phyloP scores from a whole-genome alignment of 352 stramenopile genomes.

The Phytopythium sindhum region DNA sequence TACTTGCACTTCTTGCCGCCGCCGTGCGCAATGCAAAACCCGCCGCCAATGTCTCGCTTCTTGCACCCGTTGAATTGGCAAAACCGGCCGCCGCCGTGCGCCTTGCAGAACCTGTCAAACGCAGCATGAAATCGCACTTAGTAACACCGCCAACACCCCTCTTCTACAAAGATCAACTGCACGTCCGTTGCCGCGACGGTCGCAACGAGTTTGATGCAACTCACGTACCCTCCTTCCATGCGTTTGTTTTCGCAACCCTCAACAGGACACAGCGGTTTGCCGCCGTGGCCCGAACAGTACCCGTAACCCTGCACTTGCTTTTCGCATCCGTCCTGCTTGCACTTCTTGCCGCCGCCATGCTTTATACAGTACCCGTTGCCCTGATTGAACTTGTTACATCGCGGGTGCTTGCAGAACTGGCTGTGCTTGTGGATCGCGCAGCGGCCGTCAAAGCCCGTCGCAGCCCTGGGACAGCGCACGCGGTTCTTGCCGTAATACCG shows the following conservation, averaged over 20 bases:
- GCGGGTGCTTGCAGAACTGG: slow-evolving; percentile 77
- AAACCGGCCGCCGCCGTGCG: slow-evolving; percentile 76
- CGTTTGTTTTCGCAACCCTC: slow-evolving; percentile 80
- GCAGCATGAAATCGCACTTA: neutral
- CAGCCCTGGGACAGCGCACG: slow-evolving; percentile 52
- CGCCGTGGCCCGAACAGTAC: slow-evolving; percentile 81
- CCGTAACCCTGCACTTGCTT: slow-evolving; percentile 84
- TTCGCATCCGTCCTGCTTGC: slow-evolving; percentile 70
- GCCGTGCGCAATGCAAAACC: slow-evolving; percentile 83
- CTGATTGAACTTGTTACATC: slow-evolving; percentile 85
- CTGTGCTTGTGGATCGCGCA: slow-evolving; percentile 82
- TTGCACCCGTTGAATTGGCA: slow-evolving; percentile 73
- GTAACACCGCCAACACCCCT: slow-evolving; percentile 1
- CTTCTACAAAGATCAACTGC: too few species aligned
- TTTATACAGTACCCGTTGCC: slow-evolving; percentile 84
- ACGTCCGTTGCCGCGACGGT: too few species aligned
- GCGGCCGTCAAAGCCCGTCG: slow-evolving; percentile 69
- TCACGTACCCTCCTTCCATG: slow-evolving; percentile 70
- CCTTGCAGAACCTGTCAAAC: slow-evolving; percentile 65
- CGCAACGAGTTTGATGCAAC: neutral
- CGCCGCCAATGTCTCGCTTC: slow-evolving; percentile 83
- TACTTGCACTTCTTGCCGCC: slow-evolving; percentile 82
- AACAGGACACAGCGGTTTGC: slow-evolving; percentile 71
- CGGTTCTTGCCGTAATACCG: slow-evolving; percentile 75
- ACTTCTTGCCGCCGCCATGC: slow-evolving; percentile 83